Conservation (phyloP, 2,329 filamentous ascomycete species). For the Byssoonygena ceratinophila region DNA sequence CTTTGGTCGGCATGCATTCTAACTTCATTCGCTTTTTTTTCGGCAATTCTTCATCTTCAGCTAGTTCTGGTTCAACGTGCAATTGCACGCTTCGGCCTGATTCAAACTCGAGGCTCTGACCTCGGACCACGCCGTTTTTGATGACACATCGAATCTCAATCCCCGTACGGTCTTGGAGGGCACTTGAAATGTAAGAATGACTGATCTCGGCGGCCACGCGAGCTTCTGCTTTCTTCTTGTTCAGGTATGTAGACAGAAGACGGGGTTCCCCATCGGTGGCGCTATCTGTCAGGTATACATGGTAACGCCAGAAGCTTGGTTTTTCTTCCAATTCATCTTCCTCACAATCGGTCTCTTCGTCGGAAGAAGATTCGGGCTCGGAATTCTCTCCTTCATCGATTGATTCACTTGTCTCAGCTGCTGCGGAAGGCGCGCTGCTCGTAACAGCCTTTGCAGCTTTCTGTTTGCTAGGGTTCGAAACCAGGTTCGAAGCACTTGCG, state of each 20-base stretch:
- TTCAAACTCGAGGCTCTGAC: slow-evolving; percentile 11
- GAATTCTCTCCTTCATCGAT: not conserved
- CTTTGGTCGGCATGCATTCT: slow-evolving; percentile 10
- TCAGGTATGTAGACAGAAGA: slow-evolving; percentile 7
- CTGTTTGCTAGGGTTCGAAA: no score
- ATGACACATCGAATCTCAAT: slow-evolving; percentile 11
- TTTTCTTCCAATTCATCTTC: not conserved
- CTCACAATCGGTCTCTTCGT: not conserved
- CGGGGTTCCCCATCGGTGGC: not conserved
- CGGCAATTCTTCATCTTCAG: not conserved
- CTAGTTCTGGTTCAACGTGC: slow-evolving; percentile 9
- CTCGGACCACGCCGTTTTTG: slow-evolving; percentile 5
- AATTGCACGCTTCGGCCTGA: slow-evolving; percentile 10
- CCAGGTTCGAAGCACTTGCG: no score
- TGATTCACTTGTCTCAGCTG: not conserved
- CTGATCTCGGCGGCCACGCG: slow-evolving; percentile 3
- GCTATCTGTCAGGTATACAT: slow-evolving; percentile 9
- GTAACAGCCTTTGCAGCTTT: not conserved
- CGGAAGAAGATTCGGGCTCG: not conserved
- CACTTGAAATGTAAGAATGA: not conserved
- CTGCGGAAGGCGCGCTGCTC: not conserved
- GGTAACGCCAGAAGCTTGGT: slow-evolving; percentile 11
- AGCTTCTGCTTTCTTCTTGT: slow-evolving; percentile 11
- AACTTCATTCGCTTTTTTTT: slow-evolving; percentile 7
- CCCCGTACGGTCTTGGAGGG: slow-evolving; percentile 5